Percentiles rank a stretch among this genome's conserved stretches.
Conservation (phyloP, 2,329 filamentous ascomycete genomes). For the Aspergillus sp. region DNA sequence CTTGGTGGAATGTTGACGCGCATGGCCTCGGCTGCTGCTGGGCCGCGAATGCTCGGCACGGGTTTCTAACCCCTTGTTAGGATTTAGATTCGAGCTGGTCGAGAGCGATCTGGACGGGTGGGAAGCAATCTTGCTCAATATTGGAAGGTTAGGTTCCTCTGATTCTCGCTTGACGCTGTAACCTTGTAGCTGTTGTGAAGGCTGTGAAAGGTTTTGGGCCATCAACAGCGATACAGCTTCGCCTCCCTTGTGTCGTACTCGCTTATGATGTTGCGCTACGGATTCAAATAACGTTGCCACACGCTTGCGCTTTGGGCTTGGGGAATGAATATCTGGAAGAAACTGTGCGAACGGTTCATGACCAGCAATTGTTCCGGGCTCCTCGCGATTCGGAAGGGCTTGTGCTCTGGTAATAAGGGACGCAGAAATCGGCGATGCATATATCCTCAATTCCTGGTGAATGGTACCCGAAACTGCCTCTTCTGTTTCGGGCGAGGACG, state of each 20-base stretch:
- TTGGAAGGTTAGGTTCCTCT: conserved; percentile 30
- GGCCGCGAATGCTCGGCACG: conserved; percentile 20
- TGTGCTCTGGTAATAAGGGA: conserved; percentile 34
- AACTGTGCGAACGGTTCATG: conserved; percentile 33
- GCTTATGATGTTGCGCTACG: conserved; percentile 41
- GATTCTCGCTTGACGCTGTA: conserved; percentile 38
- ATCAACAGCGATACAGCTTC: conserved; percentile 42
- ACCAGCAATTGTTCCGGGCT: conserved; percentile 13
- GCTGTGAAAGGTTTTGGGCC: conserved; percentile 31
- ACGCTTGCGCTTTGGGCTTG: conserved; percentile 44
- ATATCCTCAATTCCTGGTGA: conserved; percentile 36
- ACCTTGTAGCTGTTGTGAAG: conserved; percentile 31
- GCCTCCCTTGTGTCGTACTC: conserved; percentile 41
- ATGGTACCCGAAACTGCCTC: conserved; percentile 9
- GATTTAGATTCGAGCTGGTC: conserved; percentile 26
- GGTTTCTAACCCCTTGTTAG: conserved; percentile 18
- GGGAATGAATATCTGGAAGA: conserved; percentile 38
- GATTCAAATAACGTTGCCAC: conserved; percentile 44
- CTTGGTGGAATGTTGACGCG: conserved; percentile 13
- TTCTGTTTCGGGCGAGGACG: conserved; percentile 29
- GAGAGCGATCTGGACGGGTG: conserved; percentile 37
- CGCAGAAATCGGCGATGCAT: conserved; percentile 37
- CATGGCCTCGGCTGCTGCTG: conserved; percentile 23
- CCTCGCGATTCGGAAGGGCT: conserved; percentile 34
- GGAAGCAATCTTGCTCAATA: conserved; percentile 28